These are phyloP conservation scores for Pichia kluyveri DNA, from an alignment of 805 yeast species.

Conservation along the genomic window DNA sequence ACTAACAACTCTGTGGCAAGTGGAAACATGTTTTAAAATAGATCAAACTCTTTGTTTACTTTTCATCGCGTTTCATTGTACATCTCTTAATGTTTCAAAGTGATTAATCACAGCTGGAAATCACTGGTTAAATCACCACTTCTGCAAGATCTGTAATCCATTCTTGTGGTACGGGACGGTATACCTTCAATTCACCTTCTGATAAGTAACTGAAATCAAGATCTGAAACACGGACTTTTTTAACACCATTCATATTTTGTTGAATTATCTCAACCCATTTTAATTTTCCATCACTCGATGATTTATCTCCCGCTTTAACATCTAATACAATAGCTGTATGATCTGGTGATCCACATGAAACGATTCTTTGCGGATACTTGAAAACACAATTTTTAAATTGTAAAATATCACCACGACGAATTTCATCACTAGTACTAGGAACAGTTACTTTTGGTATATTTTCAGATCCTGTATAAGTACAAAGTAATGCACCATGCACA, in stretches of 20 bases:
- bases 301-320: conserved; percentile 21
- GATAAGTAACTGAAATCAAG: conserved; percentile 29
- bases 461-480: conserved; percentile 14
- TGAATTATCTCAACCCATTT: conserved; percentile 31
- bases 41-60: not conserved
- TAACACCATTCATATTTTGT: conserved; percentile 39
- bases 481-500: conserved; percentile 36
- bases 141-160: conserved; percentile 30
- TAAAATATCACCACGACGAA: conserved; percentile 47
- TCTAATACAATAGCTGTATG: conserved; percentile 37
- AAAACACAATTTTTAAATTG: conserved; percentile 38
- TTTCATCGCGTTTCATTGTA: conserved; percentile 1
- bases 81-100: not conserved
- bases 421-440: conserved; percentile 28
- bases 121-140: conserved; percentile 1
- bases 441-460: conserved; percentile 12
- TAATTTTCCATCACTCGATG: conserved; percentile 17
- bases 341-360: conserved; percentile 41
- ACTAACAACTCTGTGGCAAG: too few species aligned
- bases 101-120: not conserved
- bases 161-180: conserved; percentile 37
- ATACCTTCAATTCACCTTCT: conserved; percentile 36
- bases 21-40: too few species aligned
- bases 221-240: conserved; percentile 32
- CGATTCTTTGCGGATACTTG: conserved; percentile 26